Conservation (phyloP, 176 grass and related monocot genomes). For the Bonia amplexicaulis region DNA sequence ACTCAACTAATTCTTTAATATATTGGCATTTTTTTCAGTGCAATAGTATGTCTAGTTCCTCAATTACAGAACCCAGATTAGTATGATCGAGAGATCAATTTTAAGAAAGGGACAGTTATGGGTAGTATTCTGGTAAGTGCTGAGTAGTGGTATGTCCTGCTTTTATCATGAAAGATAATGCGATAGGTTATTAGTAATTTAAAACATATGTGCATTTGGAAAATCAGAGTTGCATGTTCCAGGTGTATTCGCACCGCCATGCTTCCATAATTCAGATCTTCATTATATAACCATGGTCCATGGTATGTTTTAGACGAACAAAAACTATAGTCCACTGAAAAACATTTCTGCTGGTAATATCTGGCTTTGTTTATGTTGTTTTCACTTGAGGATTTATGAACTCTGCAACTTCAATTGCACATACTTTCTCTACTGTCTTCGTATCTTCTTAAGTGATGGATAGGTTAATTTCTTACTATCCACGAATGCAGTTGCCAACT, state of each 20-base stretch:
- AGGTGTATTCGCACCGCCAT: neutral
- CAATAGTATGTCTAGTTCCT: neutral
- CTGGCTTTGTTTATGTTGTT: neutral
- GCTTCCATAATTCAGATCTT: neutral
- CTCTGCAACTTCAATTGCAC: neutral
- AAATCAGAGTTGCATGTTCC: slow-evolving; percentile 10
- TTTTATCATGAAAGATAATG: slow-evolving; percentile 20
- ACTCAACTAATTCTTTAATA: neutral
- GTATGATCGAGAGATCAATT: neutral
- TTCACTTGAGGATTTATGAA: slow-evolving; percentile 13
- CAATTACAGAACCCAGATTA: neutral
- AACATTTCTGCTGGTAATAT: neutral
- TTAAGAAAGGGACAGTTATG: neutral
- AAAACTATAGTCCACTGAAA: slow-evolving; percentile 1
- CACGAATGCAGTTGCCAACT: slow-evolving; percentile 65
- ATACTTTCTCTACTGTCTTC: neutral
- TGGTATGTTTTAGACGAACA: neutral
- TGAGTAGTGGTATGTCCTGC: neutral
- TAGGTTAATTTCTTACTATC: slow-evolving; percentile 16
- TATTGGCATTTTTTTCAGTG: neutral
- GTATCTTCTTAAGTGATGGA: slow-evolving; percentile 6
- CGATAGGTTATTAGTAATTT: neutral
- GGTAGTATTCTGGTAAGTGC: neutral
- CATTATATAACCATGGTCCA: neutral
- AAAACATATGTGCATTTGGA: neutral